Conservation (phyloP, 257 asterid species). For the Osmanthus fragrans region DNA sequence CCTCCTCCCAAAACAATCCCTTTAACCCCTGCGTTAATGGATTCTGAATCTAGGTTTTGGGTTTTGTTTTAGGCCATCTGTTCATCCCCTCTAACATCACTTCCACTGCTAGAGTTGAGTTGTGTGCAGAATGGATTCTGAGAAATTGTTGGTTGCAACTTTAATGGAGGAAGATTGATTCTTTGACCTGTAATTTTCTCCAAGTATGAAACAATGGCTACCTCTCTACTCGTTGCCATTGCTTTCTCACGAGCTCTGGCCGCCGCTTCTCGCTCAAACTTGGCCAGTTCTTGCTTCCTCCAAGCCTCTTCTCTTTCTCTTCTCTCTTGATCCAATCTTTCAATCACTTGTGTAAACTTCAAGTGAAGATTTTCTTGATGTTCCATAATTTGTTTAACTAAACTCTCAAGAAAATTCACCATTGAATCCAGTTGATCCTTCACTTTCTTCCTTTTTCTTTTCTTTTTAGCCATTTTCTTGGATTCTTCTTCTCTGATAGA, state of each 20-base stretch:
- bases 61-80: slow-evolving; percentile 26
- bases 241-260: slow-evolving; percentile 47
- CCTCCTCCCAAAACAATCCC: slow-evolving; percentile 29
- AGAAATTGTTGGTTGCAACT: background rate
- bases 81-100: background rate
- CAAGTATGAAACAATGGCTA: slow-evolving; percentile 50
- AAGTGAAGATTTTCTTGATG: slow-evolving; percentile 52
- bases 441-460: slow-evolving; percentile 29
- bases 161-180: slow-evolving; percentile 31
- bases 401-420: slow-evolving; percentile 41
- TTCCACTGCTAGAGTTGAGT: background rate
- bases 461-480: slow-evolving; percentile 7
- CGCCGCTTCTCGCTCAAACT: slow-evolving; percentile 36
- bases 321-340: slow-evolving; percentile 56
- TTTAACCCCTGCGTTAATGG: background rate
- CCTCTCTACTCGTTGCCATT: slow-evolving; percentile 44
- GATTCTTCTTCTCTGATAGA: slow-evolving; percentile 29
- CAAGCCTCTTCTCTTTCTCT: slow-evolving; percentile 54
- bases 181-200: slow-evolving; percentile 58
- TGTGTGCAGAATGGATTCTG: background rate
- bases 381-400: slow-evolving; percentile 48
- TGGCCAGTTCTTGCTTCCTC: slow-evolving; percentile 49
- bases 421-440: slow-evolving; percentile 25
- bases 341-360: slow-evolving; percentile 48
- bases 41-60: slow-evolving; percentile 7